These are phyloP conservation scores for Epicoccum nigrum DNA, from an alignment of 2,329 filamentous ascomycete genomes.

Conservation along the genomic window DNA sequence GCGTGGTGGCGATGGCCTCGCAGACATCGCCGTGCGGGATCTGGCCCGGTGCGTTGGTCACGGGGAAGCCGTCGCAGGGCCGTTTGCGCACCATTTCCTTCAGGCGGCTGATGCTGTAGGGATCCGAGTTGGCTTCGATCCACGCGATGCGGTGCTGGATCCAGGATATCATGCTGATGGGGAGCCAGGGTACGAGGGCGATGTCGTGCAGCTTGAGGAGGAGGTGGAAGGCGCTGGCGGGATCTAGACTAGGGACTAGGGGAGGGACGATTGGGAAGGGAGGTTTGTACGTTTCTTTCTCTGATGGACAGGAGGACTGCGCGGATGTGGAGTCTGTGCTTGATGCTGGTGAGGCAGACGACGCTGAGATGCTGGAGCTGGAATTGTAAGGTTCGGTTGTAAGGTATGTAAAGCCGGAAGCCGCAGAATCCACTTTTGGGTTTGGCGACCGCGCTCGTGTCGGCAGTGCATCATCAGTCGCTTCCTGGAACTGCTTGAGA, in stretches of 20 bases:
- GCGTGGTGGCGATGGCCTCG: constrained; percentile 7
- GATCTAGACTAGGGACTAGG: constrained; percentile 3
- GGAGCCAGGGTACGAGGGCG: constrained; percentile 14
- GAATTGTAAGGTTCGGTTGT: not conserved
- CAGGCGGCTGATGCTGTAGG: constrained; percentile 20
- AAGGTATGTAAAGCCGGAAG: not conserved
- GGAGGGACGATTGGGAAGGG: not conserved
- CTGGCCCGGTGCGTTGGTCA: constrained; percentile 7
- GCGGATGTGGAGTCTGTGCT: constrained; percentile 1
- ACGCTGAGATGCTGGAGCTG: constrained; percentile 2
- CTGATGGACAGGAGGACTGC: constrained; percentile 7
- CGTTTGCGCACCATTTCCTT: constrained; percentile 17
- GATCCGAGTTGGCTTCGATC: constrained; percentile 21
- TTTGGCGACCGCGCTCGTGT: not conserved
- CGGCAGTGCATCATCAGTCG: constrained; percentile 2
- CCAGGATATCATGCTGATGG: constrained; percentile 22
- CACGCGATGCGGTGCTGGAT: constrained; percentile 23
- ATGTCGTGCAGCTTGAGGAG: constrained; percentile 29
- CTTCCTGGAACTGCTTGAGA: constrained; percentile 1
- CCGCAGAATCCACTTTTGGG: not conserved
- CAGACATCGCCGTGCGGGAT: constrained; percentile 10
- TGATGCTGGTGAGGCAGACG: not conserved
- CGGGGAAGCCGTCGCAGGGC: constrained; percentile 15
- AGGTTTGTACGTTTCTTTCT: not conserved
- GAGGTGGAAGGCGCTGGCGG: constrained; percentile 28